A percentile compares a stretch with the other conserved stretches of the same genome.
Conservation (phyloP, 441 rosid genomes). For the Capsella rubella region DNA sequence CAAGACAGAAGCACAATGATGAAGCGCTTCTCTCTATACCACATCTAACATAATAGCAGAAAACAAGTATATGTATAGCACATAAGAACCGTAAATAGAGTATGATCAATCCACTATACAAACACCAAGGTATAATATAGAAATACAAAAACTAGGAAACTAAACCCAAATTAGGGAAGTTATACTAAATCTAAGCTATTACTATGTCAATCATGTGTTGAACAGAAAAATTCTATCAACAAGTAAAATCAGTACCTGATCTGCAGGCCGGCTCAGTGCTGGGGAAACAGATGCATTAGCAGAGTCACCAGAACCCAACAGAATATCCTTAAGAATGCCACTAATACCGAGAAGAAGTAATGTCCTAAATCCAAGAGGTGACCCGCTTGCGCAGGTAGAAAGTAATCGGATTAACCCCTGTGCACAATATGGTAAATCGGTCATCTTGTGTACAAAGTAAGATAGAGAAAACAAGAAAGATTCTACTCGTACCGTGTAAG, state of each 20-base stretch:
- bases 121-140: not conserved
- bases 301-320: slow-evolving; percentile 89
- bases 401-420: slow-evolving; percentile 97
- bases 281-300: slow-evolving; percentile 90
- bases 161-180: not conserved
- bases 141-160: slow-evolving; percentile 8
- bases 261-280: slow-evolving; percentile 93
- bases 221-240: not conserved
- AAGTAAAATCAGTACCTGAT: slow-evolving; percentile 66
- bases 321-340: slow-evolving; percentile 90
- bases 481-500: slow-evolving; percentile 78
- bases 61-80: slow-evolving; percentile 23
- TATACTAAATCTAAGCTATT: slow-evolving; percentile 6
- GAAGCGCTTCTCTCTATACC: slow-evolving; percentile 7
- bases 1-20: slow-evolving; percentile 7
- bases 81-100: not conserved
- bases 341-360: slow-evolving; percentile 93
- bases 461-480: slow-evolving; percentile 12
- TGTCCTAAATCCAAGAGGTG: slow-evolving; percentile 94
- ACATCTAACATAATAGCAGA: slow-evolving; percentile 12
- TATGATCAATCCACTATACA: slow-evolving; percentile 21
- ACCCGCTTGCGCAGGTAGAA: slow-evolving; percentile 97
- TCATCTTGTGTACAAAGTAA: slow-evolving; percentile 8
- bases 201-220: not conserved
- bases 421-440: slow-evolving; percentile 44